These are phyloP conservation scores for Stagonosporopsis vannaccii DNA, from an alignment of 2,329 filamentous ascomycete genomes.

Conservation along the genomic window DNA sequence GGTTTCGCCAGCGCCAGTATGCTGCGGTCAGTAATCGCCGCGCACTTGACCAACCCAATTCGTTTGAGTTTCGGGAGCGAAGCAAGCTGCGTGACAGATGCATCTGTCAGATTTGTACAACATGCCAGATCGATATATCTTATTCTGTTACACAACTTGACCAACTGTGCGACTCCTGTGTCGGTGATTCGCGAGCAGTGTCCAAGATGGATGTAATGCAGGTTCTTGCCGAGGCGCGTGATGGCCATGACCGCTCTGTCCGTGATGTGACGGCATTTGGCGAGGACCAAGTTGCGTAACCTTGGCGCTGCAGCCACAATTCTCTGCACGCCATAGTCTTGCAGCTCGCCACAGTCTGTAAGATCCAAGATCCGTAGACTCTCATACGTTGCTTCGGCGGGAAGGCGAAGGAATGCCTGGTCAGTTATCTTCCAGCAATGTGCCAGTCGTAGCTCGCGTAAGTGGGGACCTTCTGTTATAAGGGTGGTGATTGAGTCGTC, in stretches of 20 bases:
- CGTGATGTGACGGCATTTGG: constrained; percentile 93
- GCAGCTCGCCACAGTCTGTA: constrained; percentile 84
- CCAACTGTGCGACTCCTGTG: constrained; percentile 81
- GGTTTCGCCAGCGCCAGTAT: constrained; percentile 83
- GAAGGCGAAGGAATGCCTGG: constrained; percentile 82
- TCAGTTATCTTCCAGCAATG: constrained; percentile 87
- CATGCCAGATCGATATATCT: constrained; percentile 98
- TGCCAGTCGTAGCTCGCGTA: constrained; percentile 89
- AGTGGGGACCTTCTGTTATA: constrained; percentile 76
- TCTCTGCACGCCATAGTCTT: constrained; percentile 85
- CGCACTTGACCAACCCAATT: constrained; percentile 94
- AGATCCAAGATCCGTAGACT: constrained; percentile 92
- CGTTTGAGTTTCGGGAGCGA: constrained; percentile 90
- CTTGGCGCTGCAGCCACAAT: constrained; percentile 88
- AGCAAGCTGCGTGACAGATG: constrained; percentile 83
- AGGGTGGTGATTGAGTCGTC: constrained; percentile 85
- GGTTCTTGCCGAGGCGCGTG: constrained; percentile 87
- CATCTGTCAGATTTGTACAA: constrained; percentile 86
- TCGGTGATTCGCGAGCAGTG: constrained; percentile 94
- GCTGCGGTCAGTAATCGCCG: constrained; percentile 86
- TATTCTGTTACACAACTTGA: constrained; percentile 88
- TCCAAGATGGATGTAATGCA: constrained; percentile 95
- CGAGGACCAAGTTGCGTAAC: constrained; percentile 88
- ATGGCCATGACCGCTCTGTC: constrained; percentile 89
- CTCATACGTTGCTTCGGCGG: constrained; percentile 74